These are phyloP conservation scores for Coniosporium tulheliwenetii DNA, from an alignment of 2,329 filamentous ascomycete species.

Conservation along the genomic window DNA sequence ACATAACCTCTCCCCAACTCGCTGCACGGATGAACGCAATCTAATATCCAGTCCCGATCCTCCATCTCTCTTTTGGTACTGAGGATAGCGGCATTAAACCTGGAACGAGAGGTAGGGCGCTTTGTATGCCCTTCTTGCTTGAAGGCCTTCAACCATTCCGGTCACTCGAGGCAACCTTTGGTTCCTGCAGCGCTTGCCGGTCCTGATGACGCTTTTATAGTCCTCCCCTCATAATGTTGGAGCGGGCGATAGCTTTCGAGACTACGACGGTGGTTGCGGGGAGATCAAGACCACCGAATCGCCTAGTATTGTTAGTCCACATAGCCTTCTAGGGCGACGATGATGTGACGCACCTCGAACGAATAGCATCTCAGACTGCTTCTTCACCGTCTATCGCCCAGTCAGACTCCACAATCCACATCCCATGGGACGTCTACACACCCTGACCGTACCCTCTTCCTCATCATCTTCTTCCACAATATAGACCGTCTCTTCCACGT, in stretches of 20 bases:
- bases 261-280: slow-evolving; percentile 11
- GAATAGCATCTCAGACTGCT: slow-evolving; percentile 93
- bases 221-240: too few species aligned
- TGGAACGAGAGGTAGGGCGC: too few species aligned
- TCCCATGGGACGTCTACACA: background rate
- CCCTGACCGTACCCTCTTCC: slow-evolving; percentile 51
- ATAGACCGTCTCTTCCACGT: slow-evolving; percentile 96
- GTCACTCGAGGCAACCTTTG: too few species aligned
- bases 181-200: too few species aligned
- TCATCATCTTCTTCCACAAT: slow-evolving; percentile 77
- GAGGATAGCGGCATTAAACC: too few species aligned
- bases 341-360: slow-evolving; percentile 44
- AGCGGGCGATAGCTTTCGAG: background rate
- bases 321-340: background rate
- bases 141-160: too few species aligned
- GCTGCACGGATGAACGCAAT: too few species aligned
- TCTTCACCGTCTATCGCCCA: slow-evolving; percentile 61
- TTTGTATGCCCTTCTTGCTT: too few species aligned
- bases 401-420: background rate
- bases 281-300: slow-evolving; percentile 36
- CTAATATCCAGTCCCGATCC: too few species aligned
- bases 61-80: too few species aligned
- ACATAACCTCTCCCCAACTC: too few species aligned
- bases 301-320: slow-evolving; percentile 14
- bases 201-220: too few species aligned